Evolutionary conservation across 371 early-diverging fungal species (phyloP).

Genomic region (Mortierella sp.): DNA sequence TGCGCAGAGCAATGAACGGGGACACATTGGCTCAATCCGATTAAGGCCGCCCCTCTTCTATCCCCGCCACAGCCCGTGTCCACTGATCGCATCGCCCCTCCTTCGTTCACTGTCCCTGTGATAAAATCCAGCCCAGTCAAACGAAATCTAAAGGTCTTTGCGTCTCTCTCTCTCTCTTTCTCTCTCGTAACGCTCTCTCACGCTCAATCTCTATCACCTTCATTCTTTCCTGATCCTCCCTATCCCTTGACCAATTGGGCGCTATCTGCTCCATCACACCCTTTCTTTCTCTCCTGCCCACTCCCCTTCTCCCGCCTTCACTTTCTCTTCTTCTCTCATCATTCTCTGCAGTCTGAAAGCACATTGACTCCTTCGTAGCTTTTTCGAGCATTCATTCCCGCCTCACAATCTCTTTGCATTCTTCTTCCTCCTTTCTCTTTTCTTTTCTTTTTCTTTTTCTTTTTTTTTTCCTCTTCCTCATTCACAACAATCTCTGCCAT

Average conservation of each 20-base stretch:
- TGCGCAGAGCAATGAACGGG: too few species aligned
- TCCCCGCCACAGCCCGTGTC: not conserved
- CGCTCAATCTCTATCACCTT: not conserved
- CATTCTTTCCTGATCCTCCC: not conserved
- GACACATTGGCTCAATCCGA: too few species aligned
- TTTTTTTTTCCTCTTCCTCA: not conserved
- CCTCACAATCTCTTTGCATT: too few species aligned
- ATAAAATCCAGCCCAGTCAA: too few species aligned
- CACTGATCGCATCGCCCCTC: not conserved
- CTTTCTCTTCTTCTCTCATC: not conserved
- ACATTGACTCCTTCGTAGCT: too few species aligned
- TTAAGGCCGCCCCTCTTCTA: not conserved
- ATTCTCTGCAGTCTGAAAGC: too few species aligned
- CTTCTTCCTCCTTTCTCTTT: not conserved
- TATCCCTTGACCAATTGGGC: too few species aligned
- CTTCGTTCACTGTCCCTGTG: too few species aligned
- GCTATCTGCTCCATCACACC: not conserved
- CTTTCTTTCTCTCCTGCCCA: not conserved
- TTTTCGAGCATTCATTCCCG: too few species aligned
- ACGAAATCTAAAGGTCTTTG: too few species aligned
- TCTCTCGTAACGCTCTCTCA: not conserved
- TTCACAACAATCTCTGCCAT: conserved; percentile 5
- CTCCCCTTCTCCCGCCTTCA: not conserved
- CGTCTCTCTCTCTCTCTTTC: not conserved
- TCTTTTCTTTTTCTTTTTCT: not conserved